Percentiles rank a stretch among this genome's conserved stretches.
These are phyloP conservation scores for Fistulinella staudtii DNA, from an alignment of 1,284 basidiomycete species.

Conservation along the genomic window DNA sequence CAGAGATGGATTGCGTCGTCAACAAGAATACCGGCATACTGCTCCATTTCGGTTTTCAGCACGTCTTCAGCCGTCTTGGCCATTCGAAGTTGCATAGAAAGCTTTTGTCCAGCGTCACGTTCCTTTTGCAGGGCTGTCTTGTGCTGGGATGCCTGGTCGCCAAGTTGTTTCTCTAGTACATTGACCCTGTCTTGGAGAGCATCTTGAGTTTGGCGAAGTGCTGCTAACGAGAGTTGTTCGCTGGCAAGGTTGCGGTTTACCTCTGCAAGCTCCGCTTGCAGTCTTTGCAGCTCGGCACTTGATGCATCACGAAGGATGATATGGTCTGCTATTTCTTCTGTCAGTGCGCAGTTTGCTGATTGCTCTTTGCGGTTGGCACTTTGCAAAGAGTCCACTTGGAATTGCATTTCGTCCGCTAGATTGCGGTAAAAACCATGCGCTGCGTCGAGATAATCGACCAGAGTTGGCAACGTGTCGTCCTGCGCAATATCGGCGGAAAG, in stretches of 20 bases:
- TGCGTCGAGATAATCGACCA: slow-evolving; percentile 18
- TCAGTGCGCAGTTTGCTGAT: slow-evolving; percentile 34
- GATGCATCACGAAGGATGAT: slow-evolving; percentile 40
- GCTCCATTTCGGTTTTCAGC: slow-evolving; percentile 57
- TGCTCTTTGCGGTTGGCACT: slow-evolving; percentile 30
- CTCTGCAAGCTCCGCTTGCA: slow-evolving; percentile 36
- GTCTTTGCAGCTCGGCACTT: slow-evolving; percentile 36
- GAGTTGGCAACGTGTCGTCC: slow-evolving; percentile 11
- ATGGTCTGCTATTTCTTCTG: slow-evolving; percentile 37
- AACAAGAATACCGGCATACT: slow-evolving; percentile 39
- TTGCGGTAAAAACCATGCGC: slow-evolving; percentile 35
- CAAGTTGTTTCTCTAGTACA: slow-evolving; percentile 22
- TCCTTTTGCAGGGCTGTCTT: slow-evolving; percentile 46
- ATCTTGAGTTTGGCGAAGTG: slow-evolving; percentile 23
- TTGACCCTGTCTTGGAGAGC: slow-evolving; percentile 29
- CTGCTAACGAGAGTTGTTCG: slow-evolving; percentile 19
- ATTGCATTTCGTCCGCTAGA: slow-evolving; percentile 32
- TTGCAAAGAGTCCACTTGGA: slow-evolving; percentile 29
- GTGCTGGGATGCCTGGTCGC: slow-evolving; percentile 27
- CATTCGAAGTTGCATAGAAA: slow-evolving; percentile 49
- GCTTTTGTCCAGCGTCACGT: slow-evolving; percentile 43
- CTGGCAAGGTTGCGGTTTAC: slow-evolving; percentile 24
- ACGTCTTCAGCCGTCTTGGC: slow-evolving; percentile 58
- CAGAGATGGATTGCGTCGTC: not conserved
- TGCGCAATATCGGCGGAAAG: slow-evolving; percentile 16